Evolutionary conservation across 768 basidiomycete species (phyloP), one percentile per base, ranked within the genome.

Genomic region (Pleurotus djamor): DNA sequence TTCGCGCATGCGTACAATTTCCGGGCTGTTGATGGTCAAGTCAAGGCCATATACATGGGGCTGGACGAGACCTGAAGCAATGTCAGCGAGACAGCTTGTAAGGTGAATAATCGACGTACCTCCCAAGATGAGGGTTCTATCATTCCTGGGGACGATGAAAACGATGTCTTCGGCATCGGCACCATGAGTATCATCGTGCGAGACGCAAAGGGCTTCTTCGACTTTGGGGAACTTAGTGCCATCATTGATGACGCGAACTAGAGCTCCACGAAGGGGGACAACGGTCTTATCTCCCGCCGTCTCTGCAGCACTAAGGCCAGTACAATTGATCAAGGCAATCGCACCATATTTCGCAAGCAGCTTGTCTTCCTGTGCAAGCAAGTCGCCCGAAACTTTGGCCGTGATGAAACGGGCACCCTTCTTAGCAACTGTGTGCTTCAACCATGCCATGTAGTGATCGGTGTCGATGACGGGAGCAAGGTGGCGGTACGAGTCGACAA

Each of bases 231-330:
- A 75, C 52, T 66, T 67, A n/a, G 61, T 64, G 2, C 76, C 76
- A 17, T 72, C 69, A 61, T 73, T 76, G 50, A 76, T 61, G n/a
- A 75, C 70, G 7, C 71, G 67, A 37, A 75, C 66, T 36, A 74
- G 68, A 6, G 71, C 75, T 1, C 76, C 76, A 12, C 76, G 72
- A 4, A 76, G 69, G 10, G 75, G 76, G 61, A 72, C 74, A 10
- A 71, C 69, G 4, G 67, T 69, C 32, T 63, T 45, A 62, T 78
- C 76, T 7, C 63, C 68, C 0, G 74, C 76, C 32, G 73, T 68
- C 34, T 71, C 65, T 8, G 62, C 57, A 6, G 69, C 67, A 5
- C 67, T 65, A 17, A 78, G 68, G 4, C 76, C 76, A 4, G 73
- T 73, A 21, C 70, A 71, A 60, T 78, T 72, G 52, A 78, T 68